Conservation (phyloP, 805 yeast genomes). For the Saccharomyces eubayanus region DNA sequence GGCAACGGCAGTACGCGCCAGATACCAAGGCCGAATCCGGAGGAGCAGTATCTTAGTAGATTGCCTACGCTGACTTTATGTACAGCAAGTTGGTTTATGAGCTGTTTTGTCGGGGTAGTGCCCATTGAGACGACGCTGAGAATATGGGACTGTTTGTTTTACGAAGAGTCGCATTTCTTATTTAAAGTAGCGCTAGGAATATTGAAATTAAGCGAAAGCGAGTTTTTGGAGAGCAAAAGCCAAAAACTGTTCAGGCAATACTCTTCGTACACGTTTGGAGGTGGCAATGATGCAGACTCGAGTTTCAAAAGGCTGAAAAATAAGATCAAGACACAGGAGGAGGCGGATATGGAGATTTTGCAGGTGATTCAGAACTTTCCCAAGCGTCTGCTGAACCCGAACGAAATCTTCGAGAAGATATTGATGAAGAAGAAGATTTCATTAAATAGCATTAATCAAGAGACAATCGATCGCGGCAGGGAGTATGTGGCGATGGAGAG, state of each 20-base stretch:
- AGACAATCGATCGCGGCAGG: constrained; percentile 68
- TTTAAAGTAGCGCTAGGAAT: constrained; percentile 77
- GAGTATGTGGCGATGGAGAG: constrained; percentile 66
- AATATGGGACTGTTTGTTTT: constrained; percentile 91
- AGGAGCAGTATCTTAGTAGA: constrained; percentile 48
- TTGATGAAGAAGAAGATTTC: constrained; percentile 66
- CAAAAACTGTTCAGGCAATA: neutral
- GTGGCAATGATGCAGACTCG: neutral
- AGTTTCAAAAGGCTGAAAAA: neutral
- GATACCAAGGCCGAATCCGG: neutral
- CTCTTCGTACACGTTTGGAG: neutral
- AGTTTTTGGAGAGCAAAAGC: constrained; percentile 31
- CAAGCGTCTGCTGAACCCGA: constrained; percentile 57
- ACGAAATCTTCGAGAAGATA: constrained; percentile 49
- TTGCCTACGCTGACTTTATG: constrained; percentile 87
- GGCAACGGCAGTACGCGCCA: neutral
- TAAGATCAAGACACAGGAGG: constrained; percentile 14
- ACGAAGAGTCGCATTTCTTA: constrained; percentile 79
- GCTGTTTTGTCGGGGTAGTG: constrained; percentile 78
- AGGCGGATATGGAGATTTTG: constrained; percentile 56
- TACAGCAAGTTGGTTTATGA: constrained; percentile 97
- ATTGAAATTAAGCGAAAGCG: constrained; percentile 64
- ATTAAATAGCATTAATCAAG: constrained; percentile 67
- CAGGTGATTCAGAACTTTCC: constrained; percentile 83
- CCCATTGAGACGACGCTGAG: constrained; percentile 84